phyloP scores from a whole-genome alignment of 2,329 filamentous ascomycete genomes.

The Pseudovirgaria hyperparasitica region DNA sequence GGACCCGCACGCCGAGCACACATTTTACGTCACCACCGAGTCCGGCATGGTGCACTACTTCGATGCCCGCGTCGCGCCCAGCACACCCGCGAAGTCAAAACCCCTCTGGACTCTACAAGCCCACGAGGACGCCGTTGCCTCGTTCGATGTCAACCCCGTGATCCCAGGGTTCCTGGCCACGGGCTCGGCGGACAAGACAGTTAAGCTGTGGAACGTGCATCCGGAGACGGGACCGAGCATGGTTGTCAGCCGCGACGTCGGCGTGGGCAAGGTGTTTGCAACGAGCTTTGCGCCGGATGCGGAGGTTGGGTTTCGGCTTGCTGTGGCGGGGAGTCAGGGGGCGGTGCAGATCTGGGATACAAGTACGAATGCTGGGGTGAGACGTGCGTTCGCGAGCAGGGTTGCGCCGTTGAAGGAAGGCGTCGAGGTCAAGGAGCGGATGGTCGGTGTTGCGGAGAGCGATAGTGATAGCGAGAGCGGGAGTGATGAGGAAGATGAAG shows the following conservation, averaged over 20 bases:
- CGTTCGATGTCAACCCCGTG: slow-evolving; percentile 80
- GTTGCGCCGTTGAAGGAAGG: slow-evolving; percentile 46
- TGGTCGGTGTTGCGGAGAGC: slow-evolving; percentile 61
- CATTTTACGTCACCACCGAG: slow-evolving; percentile 88
- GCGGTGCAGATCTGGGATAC: slow-evolving; percentile 93
- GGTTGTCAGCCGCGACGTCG: slow-evolving; percentile 82
- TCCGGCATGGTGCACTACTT: slow-evolving; percentile 85
- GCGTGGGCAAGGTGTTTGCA: slow-evolving; percentile 90
- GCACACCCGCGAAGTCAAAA: slow-evolving; percentile 62
- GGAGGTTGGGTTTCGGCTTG: slow-evolving; percentile 82
- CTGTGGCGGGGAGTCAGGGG: slow-evolving; percentile 90
- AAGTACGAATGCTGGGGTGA: slow-evolving; percentile 77
- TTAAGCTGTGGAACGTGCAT: slow-evolving; percentile 93
- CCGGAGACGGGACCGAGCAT: slow-evolving; percentile 70
- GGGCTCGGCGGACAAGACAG: slow-evolving; percentile 80
- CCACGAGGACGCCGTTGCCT: slow-evolving; percentile 81
- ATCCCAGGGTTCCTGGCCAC: slow-evolving; percentile 91
- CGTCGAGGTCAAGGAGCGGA: slow-evolving; percentile 57
- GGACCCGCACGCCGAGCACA: slow-evolving; percentile 87
- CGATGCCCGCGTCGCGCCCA: slow-evolving; percentile 66
- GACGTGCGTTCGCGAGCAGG: slow-evolving; percentile 67
- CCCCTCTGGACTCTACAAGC: slow-evolving; percentile 91
- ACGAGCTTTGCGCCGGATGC: slow-evolving; percentile 80
- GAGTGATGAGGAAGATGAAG: slow-evolving; percentile 28
- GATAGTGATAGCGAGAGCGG: slow-evolving; percentile 46